Base-by-base conservation (phyloP, 2,329 filamentous ascomycete species). In the Colletotrichum tamarilloi region DNA sequence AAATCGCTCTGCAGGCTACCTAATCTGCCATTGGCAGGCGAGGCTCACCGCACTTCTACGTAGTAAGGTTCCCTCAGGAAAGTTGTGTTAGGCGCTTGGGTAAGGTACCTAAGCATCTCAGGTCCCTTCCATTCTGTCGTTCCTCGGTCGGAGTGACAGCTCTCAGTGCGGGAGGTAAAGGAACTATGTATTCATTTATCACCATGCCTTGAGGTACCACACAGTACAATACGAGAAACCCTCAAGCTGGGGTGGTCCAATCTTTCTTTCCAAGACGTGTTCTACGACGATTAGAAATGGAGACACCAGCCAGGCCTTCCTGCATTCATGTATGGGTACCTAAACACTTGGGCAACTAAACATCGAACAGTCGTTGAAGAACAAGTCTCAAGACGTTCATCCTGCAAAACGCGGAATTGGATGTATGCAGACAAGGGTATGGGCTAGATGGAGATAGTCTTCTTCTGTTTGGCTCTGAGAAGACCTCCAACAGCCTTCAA, bases 1-100 rank as follows among this genome's bases (percentile, higher is more conserved):
- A 49, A 49, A 2, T 22, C 12, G 16, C 22, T 38, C 28, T 38
- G 30, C 62, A 22, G 49, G 66, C 53, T 26, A 5, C 26, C 26
- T 62, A 38, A 53, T 28, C 58, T 69, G 35, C 63, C 38, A 56
- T 70, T 73, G 59, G 67, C 46, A 52, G 66, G 22, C 28, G 63
- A 55, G 30, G 52, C 42, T 63, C 69, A 69, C 69, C 69, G 66
- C 69, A 72, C 69, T 64, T n/a, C n/a, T 16, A 24, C 14, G 22
- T 16, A 19, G 42, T 19, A 46, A 46, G 42, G 42, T 46, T 16
- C 38, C 14, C 14, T 42, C 14, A 46, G 19, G 32, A 35, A 35
- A 35, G 32, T 35, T 35, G 32, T 12, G 4, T 35, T 35, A 35
- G 32, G 32, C 1, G 11, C 32, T 19, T 49, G 26, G 26, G 26